Base-by-base conservation (phyloP, 257 asterid genomes). In the Linaria vulgaris region DNA sequence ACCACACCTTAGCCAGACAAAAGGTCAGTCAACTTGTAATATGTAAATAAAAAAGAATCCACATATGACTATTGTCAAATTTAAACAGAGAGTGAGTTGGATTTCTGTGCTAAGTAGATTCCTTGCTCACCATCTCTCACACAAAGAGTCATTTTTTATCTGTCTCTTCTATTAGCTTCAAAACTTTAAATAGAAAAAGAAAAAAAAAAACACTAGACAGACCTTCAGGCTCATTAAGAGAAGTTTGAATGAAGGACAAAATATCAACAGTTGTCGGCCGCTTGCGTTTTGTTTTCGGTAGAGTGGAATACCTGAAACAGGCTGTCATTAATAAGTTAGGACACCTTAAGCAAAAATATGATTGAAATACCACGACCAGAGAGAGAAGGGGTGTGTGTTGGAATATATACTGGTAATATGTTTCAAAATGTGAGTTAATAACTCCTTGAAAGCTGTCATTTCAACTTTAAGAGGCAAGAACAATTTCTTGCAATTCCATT, bases 291-390 rank as follows among this genome's bases (percentile, higher is more conserved):
- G 66, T 59, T 63, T 74, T 63, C 27, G 88, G 51, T 38, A 74
- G 56, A 39, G 95, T 76, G 20, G 90, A 82, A 78, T 80, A 86
- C 86, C 98, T 88, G 98, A 74, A 82, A 83, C 68, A 59, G 76
- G 82, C 92, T 80, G 82, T 70, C 88, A 69, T 65, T 63, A 49
- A 70, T 74, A 82, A 79, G 82, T 85, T 67, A 81, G 80, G 76
- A 72, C 65, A 37, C 61, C 70, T 56, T 39, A 64, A 34, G 52
- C 43, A 64, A 27, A 14, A 51, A 38, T 45, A 69, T 27, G 53
- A 19, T 21, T 31, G 61, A 65, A 64, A 46, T 15, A 59, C 13
- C 46, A 58, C 25, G 44, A 23, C 11, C 23, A 14, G 24, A 19
- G 47, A 48, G 23, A 21, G 62, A 67, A 23, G 23, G 4, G 34